Conservation (phyloP, 192 early-diverging fungal genomes). For the Entomortierella beljakovae region DNA sequence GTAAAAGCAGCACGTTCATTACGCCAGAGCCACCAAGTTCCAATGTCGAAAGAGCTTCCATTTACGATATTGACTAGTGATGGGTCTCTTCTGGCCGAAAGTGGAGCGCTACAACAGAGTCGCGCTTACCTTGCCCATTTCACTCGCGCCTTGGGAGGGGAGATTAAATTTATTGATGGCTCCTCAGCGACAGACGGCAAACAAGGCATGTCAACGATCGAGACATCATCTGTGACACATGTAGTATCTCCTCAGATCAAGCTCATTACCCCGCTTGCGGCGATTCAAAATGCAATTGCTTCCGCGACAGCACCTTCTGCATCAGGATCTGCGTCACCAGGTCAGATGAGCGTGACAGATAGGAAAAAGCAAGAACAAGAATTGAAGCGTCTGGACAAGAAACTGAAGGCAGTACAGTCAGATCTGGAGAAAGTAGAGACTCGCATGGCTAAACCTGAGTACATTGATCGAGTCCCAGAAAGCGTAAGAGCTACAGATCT, state of each 20-base stretch:
- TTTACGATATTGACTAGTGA: conserved; percentile 60
- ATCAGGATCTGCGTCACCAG: background rate
- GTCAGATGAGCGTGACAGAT: background rate
- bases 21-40: conserved; percentile 64
- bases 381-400: conserved; percentile 27
- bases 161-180: conserved; percentile 19
- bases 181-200: background rate
- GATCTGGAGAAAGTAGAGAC: conserved; percentile 28
- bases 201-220: conserved; percentile 5
- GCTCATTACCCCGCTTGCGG: conserved; percentile 30
- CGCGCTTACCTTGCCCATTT: conserved; percentile 22
- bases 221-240: conserved; percentile 8
- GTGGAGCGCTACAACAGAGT: conserved; percentile 41
- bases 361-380: conserved; percentile 26
- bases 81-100: conserved; percentile 19
- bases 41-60: conserved; percentile 55
- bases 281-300: conserved; percentile 29
- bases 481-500: conserved; percentile 11
- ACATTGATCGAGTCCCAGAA: conserved; percentile 27
- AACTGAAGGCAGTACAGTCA: conserved; percentile 10
- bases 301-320: conserved; percentile 5
- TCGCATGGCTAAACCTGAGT: conserved; percentile 24
- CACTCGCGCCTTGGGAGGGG: conserved; percentile 24
- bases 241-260: conserved; percentile 34
- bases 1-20: conserved; percentile 66